Evolutionary conservation across 2,329 filamentous ascomycete species (phyloP).

Genomic region (Fusarium armeniacum): DNA sequence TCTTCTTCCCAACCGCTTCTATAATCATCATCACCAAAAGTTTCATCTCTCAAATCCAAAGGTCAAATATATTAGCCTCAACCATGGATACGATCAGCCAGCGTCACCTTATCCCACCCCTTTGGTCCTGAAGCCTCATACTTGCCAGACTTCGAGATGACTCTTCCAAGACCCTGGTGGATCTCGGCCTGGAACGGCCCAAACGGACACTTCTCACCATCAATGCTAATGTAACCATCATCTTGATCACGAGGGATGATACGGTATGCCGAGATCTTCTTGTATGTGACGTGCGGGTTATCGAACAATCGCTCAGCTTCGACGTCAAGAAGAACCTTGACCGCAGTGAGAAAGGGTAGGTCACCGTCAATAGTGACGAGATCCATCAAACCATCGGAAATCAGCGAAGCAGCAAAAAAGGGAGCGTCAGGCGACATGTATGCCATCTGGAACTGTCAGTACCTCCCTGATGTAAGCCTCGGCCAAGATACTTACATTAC

Average conservation of each 20-base stretch:
- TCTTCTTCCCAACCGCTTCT: conserved; percentile 9
- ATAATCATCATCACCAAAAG: not conserved
- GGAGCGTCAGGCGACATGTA: conserved; percentile 90
- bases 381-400: conserved; percentile 88
- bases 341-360: conserved; percentile 73
- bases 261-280: conserved; percentile 89
- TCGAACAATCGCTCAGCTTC: conserved; percentile 84
- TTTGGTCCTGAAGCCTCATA: conserved; percentile 76
- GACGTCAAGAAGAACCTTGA: conserved; percentile 79
- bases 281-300: conserved; percentile 80
- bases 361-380: conserved; percentile 84
- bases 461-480: not conserved
- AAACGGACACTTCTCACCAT: conserved; percentile 90
- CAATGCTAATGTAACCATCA: conserved; percentile 91
- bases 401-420: conserved; percentile 87
- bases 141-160: conserved; percentile 80
- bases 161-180: conserved; percentile 83
- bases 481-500: conserved; percentile 73
- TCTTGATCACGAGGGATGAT: conserved; percentile 80
- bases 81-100: conserved; percentile 52
- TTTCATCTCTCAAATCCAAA: not conserved
- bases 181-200: conserved; percentile 93
- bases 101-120: conserved; percentile 62
- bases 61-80: conserved; percentile 15
- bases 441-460: conserved; percentile 72